A percentile compares a stretch with the other conserved stretches of the same genome.
Evolutionary conservation across 257 asterid species (phyloP).

Genomic region (Solanum boliviense): DNA sequence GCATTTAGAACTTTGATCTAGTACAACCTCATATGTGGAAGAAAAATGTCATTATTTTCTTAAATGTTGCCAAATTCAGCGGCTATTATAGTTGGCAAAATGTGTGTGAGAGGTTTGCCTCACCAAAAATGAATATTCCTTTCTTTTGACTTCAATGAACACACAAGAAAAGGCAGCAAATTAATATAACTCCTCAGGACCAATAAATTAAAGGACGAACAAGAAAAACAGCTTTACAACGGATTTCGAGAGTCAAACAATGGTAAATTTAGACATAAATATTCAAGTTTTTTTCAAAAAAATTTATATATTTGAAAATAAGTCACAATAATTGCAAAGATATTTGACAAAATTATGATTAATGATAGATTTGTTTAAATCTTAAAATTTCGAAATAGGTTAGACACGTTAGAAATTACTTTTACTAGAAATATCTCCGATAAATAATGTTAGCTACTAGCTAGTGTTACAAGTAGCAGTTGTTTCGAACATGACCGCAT

Average conservation of each 20-base stretch:
- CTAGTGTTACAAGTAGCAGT: background rate
- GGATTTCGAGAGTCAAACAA: too few species aligned
- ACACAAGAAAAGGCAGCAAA: background rate
- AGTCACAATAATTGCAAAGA: too few species aligned
- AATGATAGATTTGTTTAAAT: too few species aligned
- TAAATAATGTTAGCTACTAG: too few species aligned
- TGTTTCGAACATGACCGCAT: background rate
- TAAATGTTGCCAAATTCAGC: background rate
- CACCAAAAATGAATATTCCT: background rate
- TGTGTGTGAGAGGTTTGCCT: background rate
- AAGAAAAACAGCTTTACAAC: background rate
- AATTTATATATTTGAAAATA: too few species aligned
- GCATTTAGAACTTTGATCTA: background rate
- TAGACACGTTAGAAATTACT: background rate
- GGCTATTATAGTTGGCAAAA: background rate
- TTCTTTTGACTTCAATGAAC: background rate
- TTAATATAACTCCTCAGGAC: background rate
- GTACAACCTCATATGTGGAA: background rate
- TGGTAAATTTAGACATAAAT: too few species aligned
- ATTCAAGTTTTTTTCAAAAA: too few species aligned
- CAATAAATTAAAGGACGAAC: background rate
- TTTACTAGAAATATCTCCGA: background rate
- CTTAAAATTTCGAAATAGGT: too few species aligned
- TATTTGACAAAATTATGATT: too few species aligned
- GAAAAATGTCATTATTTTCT: background rate